A percentile compares a stretch with the other conserved stretches of the same genome.
phyloP scores from a whole-genome alignment of 371 early-diverging fungal species.

The Furculomyces boomerangus region DNA sequence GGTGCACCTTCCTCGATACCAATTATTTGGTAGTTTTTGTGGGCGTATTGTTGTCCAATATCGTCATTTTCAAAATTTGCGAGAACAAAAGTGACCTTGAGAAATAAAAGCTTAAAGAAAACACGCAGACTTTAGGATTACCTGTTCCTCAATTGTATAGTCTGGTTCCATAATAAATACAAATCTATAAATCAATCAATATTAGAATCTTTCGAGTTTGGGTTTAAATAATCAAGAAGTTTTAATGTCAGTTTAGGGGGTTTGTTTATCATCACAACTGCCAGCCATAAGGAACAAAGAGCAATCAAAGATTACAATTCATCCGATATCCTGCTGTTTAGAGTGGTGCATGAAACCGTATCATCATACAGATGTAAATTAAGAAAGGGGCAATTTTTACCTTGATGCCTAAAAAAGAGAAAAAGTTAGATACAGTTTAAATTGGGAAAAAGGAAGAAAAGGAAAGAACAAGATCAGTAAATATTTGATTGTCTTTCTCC shows the following conservation, averaged over 20 bases:
- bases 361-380: neutral
- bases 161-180: neutral
- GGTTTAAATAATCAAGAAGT: neutral
- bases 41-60: neutral
- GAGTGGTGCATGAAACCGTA: slow-evolving; percentile 1
- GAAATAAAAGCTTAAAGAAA: neutral
- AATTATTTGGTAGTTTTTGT: neutral
- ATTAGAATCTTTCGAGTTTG: neutral
- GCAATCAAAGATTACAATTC: neutral
- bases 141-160: neutral
- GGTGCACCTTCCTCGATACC: neutral
- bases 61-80: slow-evolving; percentile 1
- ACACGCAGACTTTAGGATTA: neutral
- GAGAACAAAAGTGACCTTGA: neutral
- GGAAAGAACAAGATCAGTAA: neutral
- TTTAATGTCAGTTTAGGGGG: neutral
- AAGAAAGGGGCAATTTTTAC: neutral
- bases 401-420: neutral
- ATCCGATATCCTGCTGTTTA: neutral
- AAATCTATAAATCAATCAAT: neutral
- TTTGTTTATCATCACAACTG: neutral
- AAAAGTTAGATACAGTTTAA: neutral
- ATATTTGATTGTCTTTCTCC: neutral
- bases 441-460: neutral
- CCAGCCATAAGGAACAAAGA: too few species aligned